Evolutionary conservation across 768 basidiomycete genomes (phyloP).

Genomic region (Suillus placidus): DNA sequence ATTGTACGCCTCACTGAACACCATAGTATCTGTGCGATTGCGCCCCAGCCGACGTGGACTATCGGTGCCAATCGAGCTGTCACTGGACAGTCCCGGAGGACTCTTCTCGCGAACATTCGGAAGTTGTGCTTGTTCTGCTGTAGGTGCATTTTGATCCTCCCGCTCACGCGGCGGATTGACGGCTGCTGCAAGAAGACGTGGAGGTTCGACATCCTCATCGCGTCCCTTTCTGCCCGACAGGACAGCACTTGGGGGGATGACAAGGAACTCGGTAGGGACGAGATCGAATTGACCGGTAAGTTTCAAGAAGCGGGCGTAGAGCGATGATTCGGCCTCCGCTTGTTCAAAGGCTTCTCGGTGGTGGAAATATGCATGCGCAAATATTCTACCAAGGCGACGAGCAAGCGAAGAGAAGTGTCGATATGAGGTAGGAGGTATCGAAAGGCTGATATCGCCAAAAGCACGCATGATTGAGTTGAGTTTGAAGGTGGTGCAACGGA

Average conservation of each 20-base stretch:
- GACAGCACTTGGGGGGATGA: constrained; percentile 60
- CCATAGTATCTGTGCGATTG: constrained; percentile 75
- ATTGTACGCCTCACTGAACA: constrained; percentile 51
- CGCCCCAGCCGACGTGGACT: constrained; percentile 54
- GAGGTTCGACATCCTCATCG: constrained; percentile 40
- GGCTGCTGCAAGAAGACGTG: constrained; percentile 44
- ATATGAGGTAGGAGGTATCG: constrained; percentile 77
- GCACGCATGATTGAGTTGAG: constrained; percentile 4
- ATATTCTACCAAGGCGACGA: constrained; percentile 89
- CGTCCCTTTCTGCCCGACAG: constrained; percentile 30
- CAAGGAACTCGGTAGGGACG: constrained; percentile 81
- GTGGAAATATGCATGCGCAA: constrained; percentile 95
- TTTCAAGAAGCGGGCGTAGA: constrained; percentile 88
- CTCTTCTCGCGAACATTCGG: constrained; percentile 20
- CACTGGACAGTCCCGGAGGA: constrained; percentile 25
- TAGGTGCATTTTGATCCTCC: constrained; percentile 17
- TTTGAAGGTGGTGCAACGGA: constrained; percentile 22
- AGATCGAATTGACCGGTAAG: constrained; percentile 80
- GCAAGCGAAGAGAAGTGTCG: constrained; percentile 91
- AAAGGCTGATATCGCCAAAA: constrained; percentile 52
- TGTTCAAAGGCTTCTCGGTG: constrained; percentile 91
- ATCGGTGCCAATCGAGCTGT: constrained; percentile 27
- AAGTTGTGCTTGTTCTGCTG: constrained; percentile 13
- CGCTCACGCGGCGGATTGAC: constrained; percentile 33
- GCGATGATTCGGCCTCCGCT: constrained; percentile 85